These are phyloP conservation scores for Colletotrichum abscissum DNA, from an alignment of 2,329 filamentous ascomycete genomes.

Conservation along the genomic window DNA sequence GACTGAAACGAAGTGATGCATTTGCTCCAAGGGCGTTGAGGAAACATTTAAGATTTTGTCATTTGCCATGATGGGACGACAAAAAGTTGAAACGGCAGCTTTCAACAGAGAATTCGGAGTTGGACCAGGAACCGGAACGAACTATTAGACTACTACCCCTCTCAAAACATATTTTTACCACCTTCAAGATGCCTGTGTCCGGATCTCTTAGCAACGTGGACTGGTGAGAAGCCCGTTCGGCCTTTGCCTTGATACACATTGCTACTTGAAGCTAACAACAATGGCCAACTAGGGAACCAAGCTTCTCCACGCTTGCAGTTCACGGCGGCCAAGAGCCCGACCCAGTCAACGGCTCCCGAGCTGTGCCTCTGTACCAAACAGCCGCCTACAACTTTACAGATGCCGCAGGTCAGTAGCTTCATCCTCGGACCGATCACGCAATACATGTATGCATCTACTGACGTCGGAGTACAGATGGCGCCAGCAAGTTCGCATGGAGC, in stretches of 20 bases:
- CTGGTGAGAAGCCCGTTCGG: constrained; percentile 41
- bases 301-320: constrained; percentile 37
- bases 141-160: constrained; percentile 25
- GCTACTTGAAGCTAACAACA: background rate
- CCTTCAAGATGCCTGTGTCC: constrained; percentile 42
- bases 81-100: background rate
- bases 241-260: constrained; percentile 23
- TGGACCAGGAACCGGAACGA: constrained; percentile 4
- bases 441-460: background rate
- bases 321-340: constrained; percentile 76
- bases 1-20: constrained; percentile 27
- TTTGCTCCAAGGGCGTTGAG: constrained; percentile 15
- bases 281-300: constrained; percentile 25
- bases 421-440: background rate
- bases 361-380: constrained; percentile 95
- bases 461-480: constrained; percentile 45
- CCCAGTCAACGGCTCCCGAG: constrained; percentile 83
- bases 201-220: constrained; percentile 46
- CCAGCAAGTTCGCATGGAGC: constrained; percentile 47
- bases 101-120: constrained; percentile 13
- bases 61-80: constrained; percentile 17
- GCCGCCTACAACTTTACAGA: constrained; percentile 56
- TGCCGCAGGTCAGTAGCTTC: constrained; percentile 30
- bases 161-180: constrained; percentile 15
- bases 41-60: constrained; percentile 26